Base-by-base conservation (phyloP, 2,329 filamentous ascomycete species). In the Metarhizium humberi region DNA sequence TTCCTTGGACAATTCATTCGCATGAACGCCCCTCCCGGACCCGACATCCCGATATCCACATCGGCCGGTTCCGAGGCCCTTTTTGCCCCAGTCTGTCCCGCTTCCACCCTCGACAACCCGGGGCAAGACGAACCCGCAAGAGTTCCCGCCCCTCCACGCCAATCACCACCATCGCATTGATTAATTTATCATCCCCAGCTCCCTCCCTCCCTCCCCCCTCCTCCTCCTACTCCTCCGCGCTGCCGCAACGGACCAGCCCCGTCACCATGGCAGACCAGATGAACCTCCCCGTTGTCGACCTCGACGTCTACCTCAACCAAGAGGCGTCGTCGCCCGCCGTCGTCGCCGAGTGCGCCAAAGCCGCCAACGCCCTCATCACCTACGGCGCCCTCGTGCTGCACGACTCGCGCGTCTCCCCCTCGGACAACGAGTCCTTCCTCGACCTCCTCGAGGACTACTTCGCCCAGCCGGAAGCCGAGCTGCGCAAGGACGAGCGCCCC, bases 391-490 rank as follows among this genome's bases (percentile, higher is more conserved):
- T 84, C 20, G 72, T 84, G 29, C 73, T 84, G 49, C 81, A 81
- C 70, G 81, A 84, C 70, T 78, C 77, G 52, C 79, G 81, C 58
- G 80, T 82, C 13, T 72, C 77, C 18, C 78, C 80, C 61, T 61
- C 68, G 2, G 78, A 81, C 68, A 84, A 84, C 70, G 69, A 70
- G 30, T 68, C 71, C 54, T 84, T 84, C 61, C 76, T 84, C 55
- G 79, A 84, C 66, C 72, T 84, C 42, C 75, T 84, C n/a, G 81
- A 84, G 68, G 79, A 83, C 71, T 84, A 84, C 72, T 84, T 84
- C 63, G 79, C 79, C 38, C 81, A 84, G 67, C 76, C 80, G 16
- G 69, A 71, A 18, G 72, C 66, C 8, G 66, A 63, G 2, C 72
- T 84, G 40, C 67, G 66, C 51, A 64, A 64, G 40, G 81, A 84